These are phyloP conservation scores for Penstemon newberryi DNA, from an alignment of 257 asterid genomes.

Conservation along the genomic window DNA sequence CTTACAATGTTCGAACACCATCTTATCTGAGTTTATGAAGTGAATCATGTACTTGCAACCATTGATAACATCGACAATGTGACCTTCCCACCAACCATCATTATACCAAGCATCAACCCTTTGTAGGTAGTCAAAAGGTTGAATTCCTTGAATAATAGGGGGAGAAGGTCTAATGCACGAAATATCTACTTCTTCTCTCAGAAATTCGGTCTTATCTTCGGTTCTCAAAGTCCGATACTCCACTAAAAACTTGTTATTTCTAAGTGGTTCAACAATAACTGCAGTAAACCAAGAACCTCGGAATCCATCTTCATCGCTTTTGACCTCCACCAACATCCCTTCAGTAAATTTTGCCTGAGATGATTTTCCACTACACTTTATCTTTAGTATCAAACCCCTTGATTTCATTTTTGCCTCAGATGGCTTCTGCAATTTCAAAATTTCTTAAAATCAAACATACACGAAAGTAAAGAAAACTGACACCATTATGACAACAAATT, in stretches of 20 bases:
- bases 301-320: conserved; percentile 32
- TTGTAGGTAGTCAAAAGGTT: conserved; percentile 40
- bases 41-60: conserved; percentile 35
- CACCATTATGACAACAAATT: conserved; percentile 11
- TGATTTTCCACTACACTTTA: conserved; percentile 32
- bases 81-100: conserved; percentile 64
- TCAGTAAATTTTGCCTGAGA: conserved; percentile 28
- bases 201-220: conserved; percentile 35
- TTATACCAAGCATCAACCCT: conserved; percentile 55
- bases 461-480: neutral
- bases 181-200: conserved; percentile 43
- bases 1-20: conserved; percentile 35
- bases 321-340: conserved; percentile 59
- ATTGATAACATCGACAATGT: conserved; percentile 33
- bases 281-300: conserved; percentile 51
- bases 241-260: conserved; percentile 39
- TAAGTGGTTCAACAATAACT: conserved; percentile 36
- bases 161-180: conserved; percentile 47
- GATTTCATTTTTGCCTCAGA: conserved; percentile 32
- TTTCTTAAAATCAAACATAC: conserved; percentile 1
- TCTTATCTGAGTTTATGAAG: conserved; percentile 34
- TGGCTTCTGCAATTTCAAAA: conserved; percentile 36
- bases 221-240: conserved; percentile 43
- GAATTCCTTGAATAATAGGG: conserved; percentile 34
- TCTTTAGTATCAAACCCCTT: conserved; percentile 39